Evolutionary conservation across 2,329 filamentous ascomycete species (phyloP), one percentile per base, ranked within the genome.

Genomic region (Cyclaneusma minus): DNA sequence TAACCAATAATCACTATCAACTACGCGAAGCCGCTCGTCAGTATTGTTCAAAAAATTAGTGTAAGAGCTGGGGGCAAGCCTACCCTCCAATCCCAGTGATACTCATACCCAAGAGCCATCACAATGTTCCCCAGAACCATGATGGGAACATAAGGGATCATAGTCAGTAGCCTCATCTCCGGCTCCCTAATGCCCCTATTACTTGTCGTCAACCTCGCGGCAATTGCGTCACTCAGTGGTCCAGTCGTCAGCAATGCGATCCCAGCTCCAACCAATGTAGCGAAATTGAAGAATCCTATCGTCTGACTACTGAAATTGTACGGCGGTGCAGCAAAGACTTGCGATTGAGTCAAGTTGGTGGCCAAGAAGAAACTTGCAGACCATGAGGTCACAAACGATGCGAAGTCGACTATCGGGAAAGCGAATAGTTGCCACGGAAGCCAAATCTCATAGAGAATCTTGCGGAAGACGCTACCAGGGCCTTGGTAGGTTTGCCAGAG

Each of bases 351-450:
- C n/a, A 75, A 51, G 45, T 75, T 75, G 39, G 74, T 32, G 4
- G 44, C 44, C 1, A 76, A 49, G 47, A 72, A 70, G 13, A 50
- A 58, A 21, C 56, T 63, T 29, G 64, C 66, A 6, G 55, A 57
- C 64, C 66, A 75, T 13, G 61, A 66, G 5, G 72, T 65, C 14
- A 70, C 59, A 36, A 76, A 74, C 10, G 64, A 58, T 1, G 69
- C 56, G 30, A 70, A 68, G 34, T 73, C 60, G 21, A 75, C 62
- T 30, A 76, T 74, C 0, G 71, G 70, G 44, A 68, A 76, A 0
- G 55, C 37, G 40, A 71, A 63, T 1, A 76, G 51, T 37, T 72
- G 69, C 60, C 64, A 71, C 0, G 70, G 71, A 6, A 67, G 56
- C 58, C 60, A 70, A 13, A 76, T 52, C 36, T 69, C 65, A 16